phyloP scores from a whole-genome alignment of 805 yeast genomes.

The Saturnispora bothae region DNA sequence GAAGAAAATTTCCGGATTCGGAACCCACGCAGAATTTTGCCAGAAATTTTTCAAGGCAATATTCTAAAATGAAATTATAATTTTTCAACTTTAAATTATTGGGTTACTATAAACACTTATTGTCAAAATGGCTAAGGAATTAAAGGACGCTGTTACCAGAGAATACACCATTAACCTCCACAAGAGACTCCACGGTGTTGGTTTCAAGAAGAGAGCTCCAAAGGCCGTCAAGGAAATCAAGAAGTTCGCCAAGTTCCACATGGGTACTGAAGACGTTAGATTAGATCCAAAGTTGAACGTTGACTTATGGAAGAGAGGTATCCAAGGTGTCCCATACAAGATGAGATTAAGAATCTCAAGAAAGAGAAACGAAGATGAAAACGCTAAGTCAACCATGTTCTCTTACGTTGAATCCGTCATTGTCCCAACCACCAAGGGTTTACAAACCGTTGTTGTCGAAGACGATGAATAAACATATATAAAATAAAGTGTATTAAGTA shows the following conservation, averaged over 20 bases:
- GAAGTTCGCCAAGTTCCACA: conserved; percentile 96
- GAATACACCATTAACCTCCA: conserved; percentile 99
- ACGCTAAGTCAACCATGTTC: conserved; percentile 95
- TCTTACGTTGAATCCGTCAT: conserved; percentile 96
- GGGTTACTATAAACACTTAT: no score
- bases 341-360: conserved; percentile 93
- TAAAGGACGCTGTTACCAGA: conserved; percentile 99
- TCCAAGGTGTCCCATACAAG: conserved; percentile 98
- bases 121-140: conserved; percentile 41
- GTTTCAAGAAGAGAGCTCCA: conserved; percentile 99
- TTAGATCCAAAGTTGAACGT: conserved; percentile 97
- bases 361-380: conserved; percentile 99
- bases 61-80: no score
- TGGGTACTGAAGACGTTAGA: conserved; percentile 99
- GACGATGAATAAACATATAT: conserved; percentile 32
- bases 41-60: no score
- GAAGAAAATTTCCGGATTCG: no score
- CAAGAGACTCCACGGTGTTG: conserved; percentile 98
- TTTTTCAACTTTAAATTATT: no score
- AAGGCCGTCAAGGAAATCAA: conserved; percentile 98
- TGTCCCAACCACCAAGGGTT: conserved; percentile 94
- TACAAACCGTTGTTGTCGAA: conserved; percentile 94
- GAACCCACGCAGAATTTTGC: no score
- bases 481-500: not conserved
- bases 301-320: conserved; percentile 98